Conservation (phyloP, 2,329 filamentous ascomycete genomes). For the Chrysoporthe cubensis region DNA sequence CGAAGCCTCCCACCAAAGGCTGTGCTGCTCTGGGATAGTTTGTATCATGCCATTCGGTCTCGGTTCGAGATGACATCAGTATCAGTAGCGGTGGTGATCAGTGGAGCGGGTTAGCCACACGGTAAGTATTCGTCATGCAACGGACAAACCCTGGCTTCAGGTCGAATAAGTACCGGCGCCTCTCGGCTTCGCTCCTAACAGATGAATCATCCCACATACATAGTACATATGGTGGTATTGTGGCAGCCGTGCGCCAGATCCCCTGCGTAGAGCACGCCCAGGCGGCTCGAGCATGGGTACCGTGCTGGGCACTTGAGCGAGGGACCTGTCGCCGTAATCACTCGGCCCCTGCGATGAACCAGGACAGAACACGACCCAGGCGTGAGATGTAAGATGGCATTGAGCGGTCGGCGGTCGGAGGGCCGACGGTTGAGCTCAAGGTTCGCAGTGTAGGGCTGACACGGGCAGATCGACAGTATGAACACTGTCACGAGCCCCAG, state of each 20-base stretch:
- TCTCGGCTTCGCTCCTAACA: background rate
- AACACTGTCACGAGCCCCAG: background rate
- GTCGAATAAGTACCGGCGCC: background rate
- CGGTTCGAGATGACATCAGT: conserved; percentile 4
- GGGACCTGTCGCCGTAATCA: background rate
- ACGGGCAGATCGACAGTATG: background rate
- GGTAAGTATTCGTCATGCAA: background rate
- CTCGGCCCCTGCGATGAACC: background rate
- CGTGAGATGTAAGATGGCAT: no score
- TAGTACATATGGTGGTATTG: background rate
- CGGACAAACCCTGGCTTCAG: background rate
- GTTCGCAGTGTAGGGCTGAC: background rate
- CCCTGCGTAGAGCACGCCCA: background rate
- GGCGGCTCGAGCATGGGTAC: background rate
- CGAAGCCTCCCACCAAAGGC: background rate
- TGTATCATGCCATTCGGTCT: background rate
- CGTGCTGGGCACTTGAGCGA: background rate
- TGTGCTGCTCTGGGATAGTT: background rate
- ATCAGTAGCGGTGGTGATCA: background rate
- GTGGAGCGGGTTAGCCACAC: background rate
- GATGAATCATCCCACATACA: no score
- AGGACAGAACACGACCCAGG: no score
- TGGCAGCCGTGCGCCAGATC: background rate
- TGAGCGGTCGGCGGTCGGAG: no score
- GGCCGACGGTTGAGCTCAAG: no score